Evolutionary conservation across 1,139 yeast species (phyloP).

Genomic region (Wickerhamiella infanticola): DNA sequence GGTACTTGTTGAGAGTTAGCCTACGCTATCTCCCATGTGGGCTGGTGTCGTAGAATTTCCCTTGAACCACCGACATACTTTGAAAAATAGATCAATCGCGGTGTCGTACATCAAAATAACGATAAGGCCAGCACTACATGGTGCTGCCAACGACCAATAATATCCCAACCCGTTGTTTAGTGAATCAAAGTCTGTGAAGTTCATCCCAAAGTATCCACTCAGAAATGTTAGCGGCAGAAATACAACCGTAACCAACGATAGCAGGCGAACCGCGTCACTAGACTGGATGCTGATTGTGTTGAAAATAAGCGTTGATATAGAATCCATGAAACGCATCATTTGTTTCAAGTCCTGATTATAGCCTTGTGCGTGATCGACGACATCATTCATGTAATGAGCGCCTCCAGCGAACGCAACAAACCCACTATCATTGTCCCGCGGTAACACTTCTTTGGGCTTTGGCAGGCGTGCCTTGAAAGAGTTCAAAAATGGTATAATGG

Average conservation of each 20-base stretch:
- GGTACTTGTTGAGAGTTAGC: slow-evolving; percentile 43
- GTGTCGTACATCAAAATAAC: slow-evolving; percentile 20
- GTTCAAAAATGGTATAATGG: slow-evolving; percentile 25
- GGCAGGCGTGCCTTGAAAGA: slow-evolving; percentile 1
- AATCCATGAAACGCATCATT: slow-evolving; percentile 35
- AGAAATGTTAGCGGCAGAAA: slow-evolving; percentile 39
- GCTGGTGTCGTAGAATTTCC: neutral
- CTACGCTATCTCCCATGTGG: neutral
- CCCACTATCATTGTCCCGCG: neutral
- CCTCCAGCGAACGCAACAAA: slow-evolving; percentile 22
- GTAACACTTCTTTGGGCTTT: neutral
- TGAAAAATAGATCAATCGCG: slow-evolving; percentile 5
- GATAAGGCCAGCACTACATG: slow-evolving; percentile 30
- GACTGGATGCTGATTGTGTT: slow-evolving; percentile 37
- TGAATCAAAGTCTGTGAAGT: slow-evolving; percentile 34
- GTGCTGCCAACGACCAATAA: slow-evolving; percentile 38
- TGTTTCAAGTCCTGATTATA: slow-evolving; percentile 36
- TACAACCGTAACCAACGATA: slow-evolving; percentile 37
- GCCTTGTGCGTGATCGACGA: slow-evolving; percentile 36
- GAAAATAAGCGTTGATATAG: slow-evolving; percentile 35
- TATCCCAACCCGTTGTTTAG: slow-evolving; percentile 30
- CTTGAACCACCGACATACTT: slow-evolving; percentile 3
- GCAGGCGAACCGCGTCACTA: slow-evolving; percentile 35
- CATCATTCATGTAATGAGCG: slow-evolving; percentile 35
- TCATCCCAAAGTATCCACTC: slow-evolving; percentile 48